These are phyloP conservation scores for Casuarina cunninghamiana DNA, from an alignment of 306 rosid species.

Conservation along the genomic window DNA sequence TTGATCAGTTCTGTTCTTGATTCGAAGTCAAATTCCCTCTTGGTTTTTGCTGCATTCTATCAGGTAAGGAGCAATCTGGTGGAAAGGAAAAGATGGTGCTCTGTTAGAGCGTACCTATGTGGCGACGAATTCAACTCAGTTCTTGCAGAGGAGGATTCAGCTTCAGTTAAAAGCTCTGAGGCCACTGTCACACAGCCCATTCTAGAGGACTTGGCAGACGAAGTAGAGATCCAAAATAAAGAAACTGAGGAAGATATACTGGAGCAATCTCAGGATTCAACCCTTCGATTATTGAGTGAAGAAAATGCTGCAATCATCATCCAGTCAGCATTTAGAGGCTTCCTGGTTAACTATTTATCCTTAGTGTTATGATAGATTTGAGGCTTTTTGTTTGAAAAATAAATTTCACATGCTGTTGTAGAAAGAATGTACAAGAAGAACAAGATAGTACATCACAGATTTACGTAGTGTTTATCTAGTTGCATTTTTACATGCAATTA, in stretches of 20 bases:
- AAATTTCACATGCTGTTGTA: neutral
- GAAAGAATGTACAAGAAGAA: neutral
- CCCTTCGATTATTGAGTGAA: constrained; percentile 35
- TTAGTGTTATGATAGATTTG: too few relatives aligned
- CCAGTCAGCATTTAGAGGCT: constrained; percentile 74
- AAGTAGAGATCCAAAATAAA: constrained; percentile 37
- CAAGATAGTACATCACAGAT: too few relatives aligned
- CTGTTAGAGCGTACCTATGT: constrained; percentile 83
- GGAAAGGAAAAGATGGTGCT: constrained; percentile 70
- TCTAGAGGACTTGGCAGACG: constrained; percentile 28
- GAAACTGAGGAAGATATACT: constrained; percentile 48
- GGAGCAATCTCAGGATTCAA: constrained; percentile 19
- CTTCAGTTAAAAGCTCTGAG: constrained; percentile 61
- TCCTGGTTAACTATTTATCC: constrained; percentile 45
- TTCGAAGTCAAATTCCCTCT: constrained; percentile 6
- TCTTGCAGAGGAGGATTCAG: constrained; percentile 70
- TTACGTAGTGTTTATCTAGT: too few relatives aligned
- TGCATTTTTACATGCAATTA: constrained; percentile 3
- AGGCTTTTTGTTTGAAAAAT: neutral
- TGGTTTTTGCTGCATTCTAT: constrained; percentile 2
- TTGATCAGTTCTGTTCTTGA: neutral
- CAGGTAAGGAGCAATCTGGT: constrained; percentile 56
- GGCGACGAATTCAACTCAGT: constrained; percentile 83
- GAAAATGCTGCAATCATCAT: constrained; percentile 73
- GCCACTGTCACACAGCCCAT: constrained; percentile 55